A percentile compares a stretch with the other conserved stretches of the same genome.
phyloP scores from a whole-genome alignment of 2,329 filamentous ascomycete genomes.

The Bipolaris oryzae region DNA sequence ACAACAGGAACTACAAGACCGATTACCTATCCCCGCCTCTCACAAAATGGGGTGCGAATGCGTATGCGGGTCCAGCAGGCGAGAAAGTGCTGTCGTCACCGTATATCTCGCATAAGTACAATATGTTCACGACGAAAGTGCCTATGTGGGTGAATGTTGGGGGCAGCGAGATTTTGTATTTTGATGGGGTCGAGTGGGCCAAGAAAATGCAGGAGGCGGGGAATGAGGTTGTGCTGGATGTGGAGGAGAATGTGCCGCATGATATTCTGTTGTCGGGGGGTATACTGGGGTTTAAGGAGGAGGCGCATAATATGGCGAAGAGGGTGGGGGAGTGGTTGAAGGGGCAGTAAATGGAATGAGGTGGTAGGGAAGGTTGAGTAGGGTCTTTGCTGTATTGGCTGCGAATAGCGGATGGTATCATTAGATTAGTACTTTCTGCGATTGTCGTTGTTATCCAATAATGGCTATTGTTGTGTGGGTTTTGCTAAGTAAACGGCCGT shows the following conservation, averaged over 20 bases:
- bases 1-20: constrained; percentile 44
- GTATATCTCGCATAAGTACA: constrained; percentile 49
- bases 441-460: too few relatives aligned
- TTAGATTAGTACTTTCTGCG: fast-evolving
- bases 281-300: constrained; percentile 52
- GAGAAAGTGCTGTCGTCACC: constrained; percentile 25
- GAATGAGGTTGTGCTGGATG: constrained; percentile 51
- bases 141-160: constrained; percentile 54
- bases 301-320: constrained; percentile 43
- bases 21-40: constrained; percentile 53
- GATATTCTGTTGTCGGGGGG: constrained; percentile 54
- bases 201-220: constrained; percentile 48
- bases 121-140: constrained; percentile 48
- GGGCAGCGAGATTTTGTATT: constrained; percentile 51
- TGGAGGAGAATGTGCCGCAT: constrained; percentile 52
- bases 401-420: neutral
- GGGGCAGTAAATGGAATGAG: neutral
- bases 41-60: constrained; percentile 51
- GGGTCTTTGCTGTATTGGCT: too few relatives aligned
- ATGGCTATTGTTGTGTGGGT: neutral
- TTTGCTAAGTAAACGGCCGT: too few relatives aligned
- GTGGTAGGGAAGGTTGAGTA: too few relatives aligned
- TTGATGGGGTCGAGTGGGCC: constrained; percentile 48
- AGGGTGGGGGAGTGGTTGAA: constrained; percentile 48
- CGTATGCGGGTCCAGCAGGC: constrained; percentile 40